These are phyloP conservation scores for Tetrahymena malaccensis DNA, from an alignment of 73 alveolate species.

Conservation along the genomic window DNA sequence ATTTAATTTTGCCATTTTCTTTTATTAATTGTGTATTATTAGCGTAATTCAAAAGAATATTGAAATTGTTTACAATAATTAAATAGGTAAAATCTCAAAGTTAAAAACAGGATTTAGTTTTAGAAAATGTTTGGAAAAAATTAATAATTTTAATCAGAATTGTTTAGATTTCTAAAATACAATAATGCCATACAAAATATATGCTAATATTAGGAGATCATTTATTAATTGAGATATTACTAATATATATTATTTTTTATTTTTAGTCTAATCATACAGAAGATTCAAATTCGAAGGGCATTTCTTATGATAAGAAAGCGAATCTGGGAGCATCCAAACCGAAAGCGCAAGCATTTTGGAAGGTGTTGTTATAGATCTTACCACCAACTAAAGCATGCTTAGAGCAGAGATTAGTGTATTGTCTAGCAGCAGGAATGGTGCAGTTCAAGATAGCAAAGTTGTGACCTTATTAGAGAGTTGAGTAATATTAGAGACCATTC, in stretches of 20 bases:
- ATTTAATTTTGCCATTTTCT: no score
- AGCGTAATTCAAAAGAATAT: no score
- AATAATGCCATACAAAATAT: background rate
- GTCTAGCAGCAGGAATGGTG: background rate
- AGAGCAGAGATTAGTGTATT: background rate
- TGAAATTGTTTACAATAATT: no score
- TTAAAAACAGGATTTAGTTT: no score
- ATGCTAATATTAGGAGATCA: no score
- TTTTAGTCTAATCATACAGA: background rate
- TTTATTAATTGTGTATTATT: no score
- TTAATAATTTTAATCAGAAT: no score
- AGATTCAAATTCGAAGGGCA: background rate
- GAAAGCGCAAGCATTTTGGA: background rate
- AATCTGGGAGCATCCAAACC: background rate
- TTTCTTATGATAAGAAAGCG: background rate
- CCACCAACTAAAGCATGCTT: background rate
- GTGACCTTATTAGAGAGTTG: background rate
- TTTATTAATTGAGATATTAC: background rate
- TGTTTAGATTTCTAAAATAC: no score
- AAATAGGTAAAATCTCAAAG: no score
- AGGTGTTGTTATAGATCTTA: background rate
- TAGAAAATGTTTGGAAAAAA: no score
- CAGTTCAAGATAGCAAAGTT: background rate
- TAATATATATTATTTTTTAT: no score
- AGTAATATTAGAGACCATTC: background rate